Percentiles rank a stretch among this genome's conserved stretches.
Evolutionary conservation across 75 land plant species (phyloP).

Genomic region (Picea sitchensis): DNA sequence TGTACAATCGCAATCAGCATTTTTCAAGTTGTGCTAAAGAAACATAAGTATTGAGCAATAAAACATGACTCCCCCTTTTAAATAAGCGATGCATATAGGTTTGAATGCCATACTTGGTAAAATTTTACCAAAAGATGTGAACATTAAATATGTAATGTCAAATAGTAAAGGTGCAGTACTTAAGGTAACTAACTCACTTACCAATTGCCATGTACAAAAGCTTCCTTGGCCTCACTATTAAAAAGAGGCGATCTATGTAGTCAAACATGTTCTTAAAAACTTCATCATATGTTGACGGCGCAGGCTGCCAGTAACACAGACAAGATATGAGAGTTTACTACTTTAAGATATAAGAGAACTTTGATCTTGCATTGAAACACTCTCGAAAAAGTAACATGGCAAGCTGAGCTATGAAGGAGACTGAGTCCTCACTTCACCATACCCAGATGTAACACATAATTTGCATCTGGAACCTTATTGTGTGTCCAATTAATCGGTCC

Average conservation of each 20-base stretch:
- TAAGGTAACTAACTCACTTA: slow-evolving; percentile 16
- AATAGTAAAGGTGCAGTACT: neutral
- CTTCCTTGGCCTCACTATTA: slow-evolving; percentile 73
- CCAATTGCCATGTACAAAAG: slow-evolving; percentile 88
- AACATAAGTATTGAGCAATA: neutral
- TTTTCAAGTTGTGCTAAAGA: neutral
- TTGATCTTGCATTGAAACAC: neutral
- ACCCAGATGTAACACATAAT: neutral
- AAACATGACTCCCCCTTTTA: neutral
- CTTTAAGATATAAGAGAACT: neutral
- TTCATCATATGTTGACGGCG: slow-evolving; percentile 59
- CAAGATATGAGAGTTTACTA: slow-evolving; percentile 6
- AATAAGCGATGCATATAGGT: too few relatives aligned
- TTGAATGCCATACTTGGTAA: neutral
- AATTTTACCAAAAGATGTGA: neutral
- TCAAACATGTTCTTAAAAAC: slow-evolving; percentile 59
- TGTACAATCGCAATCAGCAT: neutral
- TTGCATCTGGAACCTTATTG: neutral
- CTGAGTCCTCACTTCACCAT: neutral
- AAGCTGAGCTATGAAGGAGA: neutral
- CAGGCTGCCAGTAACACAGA: slow-evolving; percentile 23
- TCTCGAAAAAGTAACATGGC: neutral
- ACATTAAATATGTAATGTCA: neutral
- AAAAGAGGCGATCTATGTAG: slow-evolving; percentile 71
- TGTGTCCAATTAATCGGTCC: neutral